These are phyloP conservation scores for Oidium heveae DNA, from an alignment of 2,329 filamentous ascomycete species.

Conservation along the genomic window DNA sequence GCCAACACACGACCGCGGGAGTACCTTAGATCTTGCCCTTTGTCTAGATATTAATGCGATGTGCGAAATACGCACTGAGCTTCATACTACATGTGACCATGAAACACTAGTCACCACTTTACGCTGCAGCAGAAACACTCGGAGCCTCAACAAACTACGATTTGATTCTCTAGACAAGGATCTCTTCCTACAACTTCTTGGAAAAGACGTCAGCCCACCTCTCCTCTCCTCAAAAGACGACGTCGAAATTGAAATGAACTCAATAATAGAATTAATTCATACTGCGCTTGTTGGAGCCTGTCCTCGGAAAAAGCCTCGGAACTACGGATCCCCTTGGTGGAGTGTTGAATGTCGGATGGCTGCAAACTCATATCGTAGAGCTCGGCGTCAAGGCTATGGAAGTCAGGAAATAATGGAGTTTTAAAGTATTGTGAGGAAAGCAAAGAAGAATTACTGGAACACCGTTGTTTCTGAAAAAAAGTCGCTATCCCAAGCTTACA, in stretches of 20 bases:
- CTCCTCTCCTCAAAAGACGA: neutral
- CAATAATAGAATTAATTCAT: neutral
- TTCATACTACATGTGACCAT: neutral
- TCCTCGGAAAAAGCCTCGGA: neutral
- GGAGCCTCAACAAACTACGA: neutral
- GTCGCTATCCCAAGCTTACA: neutral
- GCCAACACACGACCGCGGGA: neutral
- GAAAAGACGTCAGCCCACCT: neutral
- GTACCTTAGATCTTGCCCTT: neutral
- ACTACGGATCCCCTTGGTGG: neutral
- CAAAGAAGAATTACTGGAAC: neutral
- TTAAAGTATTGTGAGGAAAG: neutral
- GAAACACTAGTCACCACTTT: neutral
- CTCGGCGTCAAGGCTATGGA: neutral
- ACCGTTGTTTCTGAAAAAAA: neutral
- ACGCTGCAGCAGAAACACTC: neutral
- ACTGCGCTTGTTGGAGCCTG: neutral
- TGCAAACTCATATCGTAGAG: neutral
- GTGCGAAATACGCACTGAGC: neutral
- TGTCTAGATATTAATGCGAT: neutral
- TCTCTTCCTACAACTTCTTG: neutral
- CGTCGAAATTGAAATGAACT: neutral
- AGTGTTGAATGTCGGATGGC: neutral
- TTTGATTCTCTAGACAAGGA: neutral
- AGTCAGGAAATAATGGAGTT: neutral